A percentile compares a stretch with the other conserved stretches of the same genome.
Conservation (phyloP, 768 basidiomycete species). For the Kwoniella bestiolae region DNA sequence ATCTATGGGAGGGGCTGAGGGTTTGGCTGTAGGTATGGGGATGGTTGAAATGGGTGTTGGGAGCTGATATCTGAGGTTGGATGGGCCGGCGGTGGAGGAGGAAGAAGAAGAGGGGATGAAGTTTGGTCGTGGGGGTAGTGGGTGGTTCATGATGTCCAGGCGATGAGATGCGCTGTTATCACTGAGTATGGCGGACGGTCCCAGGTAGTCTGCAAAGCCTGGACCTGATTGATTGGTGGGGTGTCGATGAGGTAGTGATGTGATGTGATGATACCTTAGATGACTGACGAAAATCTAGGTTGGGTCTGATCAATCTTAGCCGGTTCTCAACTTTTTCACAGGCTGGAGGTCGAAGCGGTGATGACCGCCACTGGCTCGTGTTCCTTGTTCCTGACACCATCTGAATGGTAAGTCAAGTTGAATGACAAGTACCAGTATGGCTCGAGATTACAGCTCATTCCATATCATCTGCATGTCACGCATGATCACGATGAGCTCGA, state of each 20-base stretch:
- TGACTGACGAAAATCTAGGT: not conserved
- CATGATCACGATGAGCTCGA: too few relatives aligned
- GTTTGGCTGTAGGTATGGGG: not conserved
- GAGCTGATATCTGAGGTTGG: not conserved
- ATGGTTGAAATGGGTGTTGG: not conserved
- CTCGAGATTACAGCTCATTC: too few relatives aligned
- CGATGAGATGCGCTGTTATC: too few relatives aligned
- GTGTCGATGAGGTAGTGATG: not conserved
- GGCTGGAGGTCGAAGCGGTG: not conserved
- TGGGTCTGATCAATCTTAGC: not conserved
- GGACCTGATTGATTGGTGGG: too few relatives aligned
- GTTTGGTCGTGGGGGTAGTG: constrained; percentile 10
- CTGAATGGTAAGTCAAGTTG: not conserved
- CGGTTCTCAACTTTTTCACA: constrained; percentile 4
- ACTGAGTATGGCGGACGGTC: too few relatives aligned
- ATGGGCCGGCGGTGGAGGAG: constrained; percentile 3
- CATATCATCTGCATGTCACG: not conserved
- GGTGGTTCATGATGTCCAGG: constrained; percentile 12
- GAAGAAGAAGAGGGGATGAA: not conserved
- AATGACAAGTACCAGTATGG: not conserved
- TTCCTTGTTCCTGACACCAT: not conserved
- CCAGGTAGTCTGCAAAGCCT: too few relatives aligned
- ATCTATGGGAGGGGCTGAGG: not conserved
- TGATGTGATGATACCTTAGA: not conserved
- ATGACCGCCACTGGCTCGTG: not conserved